phyloP scores from a whole-genome alignment of 352 stramenopile species.

The Phytophthora tubulina region DNA sequence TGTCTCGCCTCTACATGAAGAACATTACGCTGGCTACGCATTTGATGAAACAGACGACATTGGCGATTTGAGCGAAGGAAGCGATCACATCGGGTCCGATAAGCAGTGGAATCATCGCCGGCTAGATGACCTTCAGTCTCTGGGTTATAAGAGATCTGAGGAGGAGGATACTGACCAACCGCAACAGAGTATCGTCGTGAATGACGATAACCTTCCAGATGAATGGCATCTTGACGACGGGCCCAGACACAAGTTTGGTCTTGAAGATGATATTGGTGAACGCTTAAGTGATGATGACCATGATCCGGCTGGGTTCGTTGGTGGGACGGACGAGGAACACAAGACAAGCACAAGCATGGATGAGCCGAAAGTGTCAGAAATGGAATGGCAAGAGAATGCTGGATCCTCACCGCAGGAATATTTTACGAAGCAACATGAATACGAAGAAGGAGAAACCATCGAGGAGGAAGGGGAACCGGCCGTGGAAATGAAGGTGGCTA shows the following conservation, averaged over 20 bases:
- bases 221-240: constrained; percentile 31
- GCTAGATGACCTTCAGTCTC: constrained; percentile 13
- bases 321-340: constrained; percentile 1
- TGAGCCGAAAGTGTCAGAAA: background rate
- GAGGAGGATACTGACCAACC: constrained; percentile 4
- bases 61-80: constrained; percentile 18
- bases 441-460: constrained; percentile 21
- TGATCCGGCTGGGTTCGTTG: background rate
- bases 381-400: constrained; percentile 9
- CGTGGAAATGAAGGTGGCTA: constrained; percentile 2
- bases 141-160: background rate
- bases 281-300: constrained; percentile 13
- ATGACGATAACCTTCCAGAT: constrained; percentile 4
- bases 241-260: constrained; percentile 18
- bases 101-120: constrained; percentile 9
- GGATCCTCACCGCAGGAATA: constrained; percentile 16
- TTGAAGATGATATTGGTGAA: constrained; percentile 27
- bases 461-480: constrained; percentile 1
- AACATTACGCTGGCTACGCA: constrained; percentile 6
- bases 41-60: constrained; percentile 25
- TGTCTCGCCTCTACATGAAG: background rate
- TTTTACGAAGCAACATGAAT: constrained; percentile 4
- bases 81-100: constrained; percentile 17
- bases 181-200: background rate
- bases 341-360: background rate